Conservation (phyloP, 371 early-diverging fungal genomes). For the Cokeromyces recurvatus region DNA sequence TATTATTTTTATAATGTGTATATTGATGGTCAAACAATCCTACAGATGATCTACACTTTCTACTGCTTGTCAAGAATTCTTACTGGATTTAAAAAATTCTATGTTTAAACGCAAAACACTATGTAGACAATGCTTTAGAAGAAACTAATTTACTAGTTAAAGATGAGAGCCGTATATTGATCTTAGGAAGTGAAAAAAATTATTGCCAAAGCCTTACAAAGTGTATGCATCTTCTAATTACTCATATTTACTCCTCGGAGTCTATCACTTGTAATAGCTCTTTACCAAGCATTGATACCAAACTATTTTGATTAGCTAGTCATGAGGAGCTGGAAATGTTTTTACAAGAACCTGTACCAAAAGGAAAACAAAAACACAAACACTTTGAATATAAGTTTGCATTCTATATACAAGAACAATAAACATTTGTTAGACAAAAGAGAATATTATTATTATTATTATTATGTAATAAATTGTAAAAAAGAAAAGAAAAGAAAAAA, state of each 20-base stretch:
- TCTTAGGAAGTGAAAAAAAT: conserved; percentile 64
- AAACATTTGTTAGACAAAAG: not conserved
- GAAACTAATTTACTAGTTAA: conserved; percentile 3
- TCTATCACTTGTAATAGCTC: conserved; percentile 62
- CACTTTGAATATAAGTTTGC: conserved; percentile 42
- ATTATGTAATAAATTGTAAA: too few species aligned
- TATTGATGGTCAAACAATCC: too few species aligned
- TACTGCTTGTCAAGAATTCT: too few species aligned
- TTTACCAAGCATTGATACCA: conserved; percentile 54
- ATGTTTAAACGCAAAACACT: too few species aligned
- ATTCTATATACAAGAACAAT: conserved; percentile 25
- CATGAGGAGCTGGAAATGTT: conserved; percentile 41
- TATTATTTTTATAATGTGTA: too few species aligned
- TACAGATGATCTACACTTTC: too few species aligned
- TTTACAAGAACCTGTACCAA: conserved; percentile 36
- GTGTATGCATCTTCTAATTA: conserved; percentile 59
- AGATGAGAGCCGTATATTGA: conserved; percentile 33
- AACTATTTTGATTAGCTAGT: conserved; percentile 18
- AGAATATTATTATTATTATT: not conserved
- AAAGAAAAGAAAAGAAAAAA: too few species aligned
- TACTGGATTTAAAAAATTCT: too few species aligned
- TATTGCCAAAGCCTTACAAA: conserved; percentile 52
- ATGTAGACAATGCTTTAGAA: conserved; percentile 17
- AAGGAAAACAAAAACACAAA: conserved; percentile 43
- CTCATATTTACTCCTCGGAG: conserved; percentile 40